Base-by-base conservation (phyloP, 139 green algal species). In the Chlamydomonas urium region DNA sequence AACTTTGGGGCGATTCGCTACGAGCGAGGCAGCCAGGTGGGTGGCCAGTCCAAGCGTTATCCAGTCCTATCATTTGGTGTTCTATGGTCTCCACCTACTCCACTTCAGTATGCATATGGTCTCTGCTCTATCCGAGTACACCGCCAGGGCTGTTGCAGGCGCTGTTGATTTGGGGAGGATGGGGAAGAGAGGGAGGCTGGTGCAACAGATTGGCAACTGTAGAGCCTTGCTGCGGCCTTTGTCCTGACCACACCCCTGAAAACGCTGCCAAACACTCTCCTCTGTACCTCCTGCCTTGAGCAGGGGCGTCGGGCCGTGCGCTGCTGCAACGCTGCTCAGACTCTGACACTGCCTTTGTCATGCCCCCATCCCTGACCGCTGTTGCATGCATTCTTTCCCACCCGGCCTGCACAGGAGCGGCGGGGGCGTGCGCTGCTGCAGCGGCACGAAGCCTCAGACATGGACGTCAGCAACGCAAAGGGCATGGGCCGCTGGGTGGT, bases 381-480 rank as follows among this genome's bases (percentile, higher is more conserved):
- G n/a, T n/a, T 50, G 14, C 42, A 50, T 50, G 10, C 42, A 50
- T 24, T 50, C 42, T 50, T 50, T 50, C 42, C 8, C 14, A 14
- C 42, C 42, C 8, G 8, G 42, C 14, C 10, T 72, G 50, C 65
- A 24, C 71, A 76, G 45, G 53, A 65, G 35, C 66, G 62, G 32
- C 65, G 76, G 28, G 89, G 89, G 23, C 71, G 77, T 5, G 79
- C 84, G 42, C 65, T 94, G 48, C 88, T 89, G 34, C 89, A 94
- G 79, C 79, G 89, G 1, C 89, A 94, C 66, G 85, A 91, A 42
- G 89, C 89, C 0, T 78, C 79, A n/a, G 48, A 77, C 5, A 77
- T 88, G 34, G 89, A 94, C 35, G 26, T 92, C 23, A 86, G 79
- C 5, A 91, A 90, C 65, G n/a, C n/a, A n/a, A n/a, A n/a, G n/a